A percentile compares a stretch with the other conserved stretches of the same genome.
phyloP scores from a whole-genome alignment of 108 stramenopile genomes.

The Skeletonema costatum region DNA sequence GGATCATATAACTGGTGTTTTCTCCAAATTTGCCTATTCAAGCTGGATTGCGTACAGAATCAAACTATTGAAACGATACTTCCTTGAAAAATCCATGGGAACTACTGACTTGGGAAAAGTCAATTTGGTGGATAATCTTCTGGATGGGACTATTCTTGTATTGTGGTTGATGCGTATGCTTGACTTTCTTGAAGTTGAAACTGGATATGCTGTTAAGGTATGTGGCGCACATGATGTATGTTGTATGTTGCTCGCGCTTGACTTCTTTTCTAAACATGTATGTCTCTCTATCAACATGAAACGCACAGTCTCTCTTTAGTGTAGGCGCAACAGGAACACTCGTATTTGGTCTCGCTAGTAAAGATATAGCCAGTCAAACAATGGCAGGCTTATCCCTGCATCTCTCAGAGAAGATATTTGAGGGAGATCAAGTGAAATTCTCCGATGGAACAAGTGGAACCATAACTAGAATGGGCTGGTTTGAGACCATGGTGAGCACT shows the following conservation, averaged over 20 bases:
- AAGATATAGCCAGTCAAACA: conserved; percentile 60
- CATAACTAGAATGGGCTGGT: conserved; percentile 41
- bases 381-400: conserved; percentile 64
- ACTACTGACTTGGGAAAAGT: conserved; percentile 46
- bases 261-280: conserved; percentile 13
- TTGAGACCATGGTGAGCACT: not conserved
- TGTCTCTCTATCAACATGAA: conserved; percentile 32
- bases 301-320: conserved; percentile 34
- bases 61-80: conserved; percentile 41
- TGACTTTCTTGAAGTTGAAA: conserved; percentile 61
- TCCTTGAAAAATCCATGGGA: conserved; percentile 34
- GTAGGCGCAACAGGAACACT: conserved; percentile 46
- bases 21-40: conserved; percentile 54
- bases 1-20: conserved; percentile 20
- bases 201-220: conserved; percentile 57
- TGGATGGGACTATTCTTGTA: conserved; percentile 45
- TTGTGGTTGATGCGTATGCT: conserved; percentile 40
- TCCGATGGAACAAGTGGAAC: conserved; percentile 42
- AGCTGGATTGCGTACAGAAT: conserved; percentile 53
- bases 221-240: not conserved
- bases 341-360: conserved; percentile 58
- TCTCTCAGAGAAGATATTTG: conserved; percentile 59
- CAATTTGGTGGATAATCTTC: conserved; percentile 56
- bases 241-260: not conserved
- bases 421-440: conserved; percentile 57